Base-by-base conservation (phyloP, 768 basidiomycete genomes). In the Termitomyces sp. region DNA sequence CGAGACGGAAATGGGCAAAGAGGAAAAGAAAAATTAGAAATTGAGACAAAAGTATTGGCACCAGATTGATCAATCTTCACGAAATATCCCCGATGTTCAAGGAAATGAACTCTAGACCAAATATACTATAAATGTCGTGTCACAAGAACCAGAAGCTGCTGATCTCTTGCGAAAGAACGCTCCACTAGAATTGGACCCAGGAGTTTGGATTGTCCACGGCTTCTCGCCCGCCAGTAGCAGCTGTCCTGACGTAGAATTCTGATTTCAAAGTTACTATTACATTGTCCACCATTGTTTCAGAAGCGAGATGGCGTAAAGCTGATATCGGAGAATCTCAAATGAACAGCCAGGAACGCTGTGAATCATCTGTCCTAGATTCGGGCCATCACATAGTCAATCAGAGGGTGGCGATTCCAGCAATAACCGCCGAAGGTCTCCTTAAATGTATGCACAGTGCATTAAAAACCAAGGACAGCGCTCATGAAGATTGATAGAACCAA, bases 1-100 rank as follows among this genome's bases (percentile, higher is more conserved):
- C 13, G 18, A 20, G 54, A 55, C 54, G 9, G 46, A 55, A 55
- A 55, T 48, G 54, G 54, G 45, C 24, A 55, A 55, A 55, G 48
- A 30, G 54, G 18, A 38, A 16, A 24, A 18, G 4, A 8, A 30
- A 30, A 30, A 8, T 53, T 26, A 5, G 16, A 47, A n/a, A 47
- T 28, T 45, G 13, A 14, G 9, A 14, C 7, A 54, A n/a, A 18
- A 7, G 3, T 46, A 35, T 2, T 33, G 14, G 14, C 11, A 11
- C 33, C 14, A 45, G 30, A n/a, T 26, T 33, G 30, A 35, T 33
- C 35, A 33, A 41, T 18, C 11, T 28, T 40, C 43, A 35, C 2
- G 43, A 36, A 7, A 28, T 22, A 47, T 18, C 35, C n/a, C 54
- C 46, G 45, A 55, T 47, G 53, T 33, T 24, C 41, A 44, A 45